phyloP scores from a whole-genome alignment of 192 early-diverging fungal genomes.

The Entomortierella chlamydospora region DNA sequence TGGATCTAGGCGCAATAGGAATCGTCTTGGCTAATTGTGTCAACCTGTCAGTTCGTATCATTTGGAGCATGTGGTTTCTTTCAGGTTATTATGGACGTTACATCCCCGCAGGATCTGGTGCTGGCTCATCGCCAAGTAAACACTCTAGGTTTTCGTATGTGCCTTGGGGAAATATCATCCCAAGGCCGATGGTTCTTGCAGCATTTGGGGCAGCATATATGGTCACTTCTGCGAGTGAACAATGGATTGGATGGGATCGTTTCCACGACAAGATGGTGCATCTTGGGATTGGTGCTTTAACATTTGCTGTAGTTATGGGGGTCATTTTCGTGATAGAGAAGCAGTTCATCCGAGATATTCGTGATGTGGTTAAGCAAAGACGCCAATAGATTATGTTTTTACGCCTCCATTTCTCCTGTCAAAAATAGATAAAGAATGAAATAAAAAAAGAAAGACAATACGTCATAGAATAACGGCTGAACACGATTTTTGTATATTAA shows the following conservation, averaged over 20 bases:
- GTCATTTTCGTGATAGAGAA: slow-evolving; percentile 22
- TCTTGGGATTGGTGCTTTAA: slow-evolving; percentile 63
- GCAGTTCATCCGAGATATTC: slow-evolving; percentile 40
- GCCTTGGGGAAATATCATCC: slow-evolving; percentile 54
- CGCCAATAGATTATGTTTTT: slow-evolving; percentile 2
- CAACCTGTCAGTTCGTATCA: slow-evolving; percentile 84
- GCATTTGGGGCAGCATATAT: slow-evolving; percentile 65
- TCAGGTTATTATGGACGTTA: slow-evolving; percentile 64
- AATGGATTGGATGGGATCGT: slow-evolving; percentile 67
- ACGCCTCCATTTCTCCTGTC: too few relatives aligned
- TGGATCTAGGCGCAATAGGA: slow-evolving; percentile 77
- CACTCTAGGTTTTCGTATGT: slow-evolving; percentile 28
- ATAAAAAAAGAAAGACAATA: too few relatives aligned
- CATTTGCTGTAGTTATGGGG: slow-evolving; percentile 9
- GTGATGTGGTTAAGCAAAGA: slow-evolving; percentile 18
- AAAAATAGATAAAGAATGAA: too few relatives aligned
- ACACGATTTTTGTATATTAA: too few relatives aligned
- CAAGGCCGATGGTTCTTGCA: slow-evolving; percentile 49
- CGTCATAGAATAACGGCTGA: too few relatives aligned
- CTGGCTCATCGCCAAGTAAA: background rate
- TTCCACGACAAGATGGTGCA: slow-evolving; percentile 62
- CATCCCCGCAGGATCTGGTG: slow-evolving; percentile 5
- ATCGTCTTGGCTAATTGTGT: slow-evolving; percentile 88
- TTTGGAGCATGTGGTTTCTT: slow-evolving; percentile 77
- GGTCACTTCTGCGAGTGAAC: slow-evolving; percentile 63